Percentiles rank a stretch among this genome's conserved stretches.
These are phyloP conservation scores for Fonsecaea monophora DNA, from an alignment of 2,329 filamentous ascomycete genomes.

Conservation along the genomic window DNA sequence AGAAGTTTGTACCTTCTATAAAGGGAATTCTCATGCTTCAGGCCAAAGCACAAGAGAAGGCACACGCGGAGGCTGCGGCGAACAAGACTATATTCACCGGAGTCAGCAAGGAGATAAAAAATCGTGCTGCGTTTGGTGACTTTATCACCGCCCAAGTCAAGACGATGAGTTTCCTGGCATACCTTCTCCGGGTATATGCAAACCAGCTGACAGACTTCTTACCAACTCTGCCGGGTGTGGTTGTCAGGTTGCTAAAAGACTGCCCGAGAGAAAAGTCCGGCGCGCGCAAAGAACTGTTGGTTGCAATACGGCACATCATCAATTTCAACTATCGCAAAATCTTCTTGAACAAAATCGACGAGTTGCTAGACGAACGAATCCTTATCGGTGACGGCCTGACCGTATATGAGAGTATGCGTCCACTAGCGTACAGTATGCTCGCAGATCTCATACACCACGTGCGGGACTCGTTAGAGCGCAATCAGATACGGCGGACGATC, in stretches of 20 bases:
- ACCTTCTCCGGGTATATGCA: conserved; percentile 85
- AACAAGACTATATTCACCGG: conserved; percentile 87
- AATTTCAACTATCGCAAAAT: conserved; percentile 98
- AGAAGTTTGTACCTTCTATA: conserved; percentile 90
- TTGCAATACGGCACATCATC: conserved; percentile 97
- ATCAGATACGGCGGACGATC: conserved; percentile 93
- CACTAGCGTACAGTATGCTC: conserved; percentile 96
- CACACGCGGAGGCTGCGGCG: conserved; percentile 81
- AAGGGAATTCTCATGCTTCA: conserved; percentile 87
- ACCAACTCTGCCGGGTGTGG: conserved; percentile 81
- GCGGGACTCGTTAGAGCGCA: conserved; percentile 81
- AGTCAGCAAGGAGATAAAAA: conserved; percentile 91
- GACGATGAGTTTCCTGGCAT: conserved; percentile 98
- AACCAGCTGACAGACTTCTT: conserved; percentile 88
- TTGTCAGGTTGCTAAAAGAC: conserved; percentile 89
- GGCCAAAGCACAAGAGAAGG: conserved; percentile 90
- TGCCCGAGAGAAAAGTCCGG: conserved; percentile 94
- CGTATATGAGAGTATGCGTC: conserved; percentile 94
- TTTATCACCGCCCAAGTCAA: conserved; percentile 98
- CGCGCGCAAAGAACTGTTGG: conserved; percentile 90
- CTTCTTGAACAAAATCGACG: conserved; percentile 92
- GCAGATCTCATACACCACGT: conserved; percentile 98
- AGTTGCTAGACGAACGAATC: conserved; percentile 90
- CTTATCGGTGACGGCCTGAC: conserved; percentile 95
- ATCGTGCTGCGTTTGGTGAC: conserved; percentile 91